A percentile compares a stretch with the other conserved stretches of the same genome.
phyloP scores from a whole-genome alignment of 306 rosid species.

The Morella rubra region DNA sequence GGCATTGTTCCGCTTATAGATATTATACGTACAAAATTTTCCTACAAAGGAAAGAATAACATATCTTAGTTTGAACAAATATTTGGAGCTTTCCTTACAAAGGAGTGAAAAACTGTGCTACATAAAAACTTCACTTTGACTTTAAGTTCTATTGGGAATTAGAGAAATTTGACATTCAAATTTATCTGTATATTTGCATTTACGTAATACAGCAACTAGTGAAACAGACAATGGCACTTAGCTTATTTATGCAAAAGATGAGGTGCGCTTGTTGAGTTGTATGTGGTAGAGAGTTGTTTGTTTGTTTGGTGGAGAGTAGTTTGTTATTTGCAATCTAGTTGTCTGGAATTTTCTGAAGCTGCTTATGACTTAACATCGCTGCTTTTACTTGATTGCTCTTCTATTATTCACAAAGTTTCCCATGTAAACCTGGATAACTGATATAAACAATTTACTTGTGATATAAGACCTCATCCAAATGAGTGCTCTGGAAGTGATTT shows the following conservation, averaged over 20 bases:
- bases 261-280: too few relatives aligned
- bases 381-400: not conserved
- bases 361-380: not conserved
- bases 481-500: slow-evolving; percentile 59
- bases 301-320: not conserved
- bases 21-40: too few relatives aligned
- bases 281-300: too few relatives aligned
- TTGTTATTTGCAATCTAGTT: not conserved
- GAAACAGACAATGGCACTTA: not conserved
- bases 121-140: too few relatives aligned
- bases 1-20: too few relatives aligned
- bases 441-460: not conserved
- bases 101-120: too few relatives aligned
- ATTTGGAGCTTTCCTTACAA: too few relatives aligned
- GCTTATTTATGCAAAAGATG: not conserved
- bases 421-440: not conserved
- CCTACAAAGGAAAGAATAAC: too few relatives aligned
- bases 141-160: too few relatives aligned
- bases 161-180: too few relatives aligned
- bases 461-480: slow-evolving; percentile 50
- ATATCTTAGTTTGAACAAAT: too few relatives aligned
- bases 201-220: not conserved
- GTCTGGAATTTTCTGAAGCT: not conserved
- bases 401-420: not conserved
- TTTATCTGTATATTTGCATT: not conserved